A percentile compares a stretch with the other conserved stretches of the same genome.
phyloP scores from a whole-genome alignment of 2,329 filamentous ascomycete species.

The Didymella keratinophila region DNA sequence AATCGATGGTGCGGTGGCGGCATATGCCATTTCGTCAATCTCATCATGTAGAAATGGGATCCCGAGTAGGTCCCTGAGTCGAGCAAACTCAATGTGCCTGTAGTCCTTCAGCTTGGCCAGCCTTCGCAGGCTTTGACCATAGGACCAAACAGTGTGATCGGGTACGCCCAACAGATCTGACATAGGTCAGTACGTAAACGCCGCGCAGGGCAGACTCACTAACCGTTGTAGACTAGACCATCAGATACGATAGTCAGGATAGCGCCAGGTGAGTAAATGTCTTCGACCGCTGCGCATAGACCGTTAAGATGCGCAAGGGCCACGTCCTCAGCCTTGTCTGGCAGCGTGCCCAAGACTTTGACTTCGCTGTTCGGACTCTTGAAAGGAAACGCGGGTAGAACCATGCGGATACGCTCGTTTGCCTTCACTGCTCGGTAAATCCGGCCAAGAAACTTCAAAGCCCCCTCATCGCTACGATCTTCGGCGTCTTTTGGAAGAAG shows the following conservation, averaged over 20 bases:
- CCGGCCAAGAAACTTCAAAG: neutral
- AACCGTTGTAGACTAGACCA: neutral
- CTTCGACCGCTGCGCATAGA: neutral
- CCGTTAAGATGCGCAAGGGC: constrained; percentile 49
- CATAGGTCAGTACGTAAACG: neutral
- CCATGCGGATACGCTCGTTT: neutral
- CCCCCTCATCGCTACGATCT: neutral
- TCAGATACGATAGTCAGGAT: neutral
- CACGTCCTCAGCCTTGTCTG: constrained; percentile 55
- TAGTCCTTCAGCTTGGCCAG: neutral
- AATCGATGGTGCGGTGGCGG: neutral
- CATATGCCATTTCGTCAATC: neutral
- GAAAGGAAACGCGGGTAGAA: constrained; percentile 54
- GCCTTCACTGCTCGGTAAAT: neutral
- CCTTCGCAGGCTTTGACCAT: neutral
- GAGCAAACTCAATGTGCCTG: neutral
- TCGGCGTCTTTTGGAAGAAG: neutral
- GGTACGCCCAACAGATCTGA: neutral
- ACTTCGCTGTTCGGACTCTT: constrained; percentile 65
- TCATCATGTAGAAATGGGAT: neutral
- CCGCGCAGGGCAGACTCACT: neutral
- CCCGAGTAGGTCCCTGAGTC: neutral
- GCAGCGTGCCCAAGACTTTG: constrained; percentile 62
- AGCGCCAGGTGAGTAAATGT: neutral
- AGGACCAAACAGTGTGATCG: neutral